Evolutionary conservation across 2,329 filamentous ascomycete genomes (phyloP), one percentile per base, ranked within the genome.

Genomic region (Colletotrichum camelliae): DNA sequence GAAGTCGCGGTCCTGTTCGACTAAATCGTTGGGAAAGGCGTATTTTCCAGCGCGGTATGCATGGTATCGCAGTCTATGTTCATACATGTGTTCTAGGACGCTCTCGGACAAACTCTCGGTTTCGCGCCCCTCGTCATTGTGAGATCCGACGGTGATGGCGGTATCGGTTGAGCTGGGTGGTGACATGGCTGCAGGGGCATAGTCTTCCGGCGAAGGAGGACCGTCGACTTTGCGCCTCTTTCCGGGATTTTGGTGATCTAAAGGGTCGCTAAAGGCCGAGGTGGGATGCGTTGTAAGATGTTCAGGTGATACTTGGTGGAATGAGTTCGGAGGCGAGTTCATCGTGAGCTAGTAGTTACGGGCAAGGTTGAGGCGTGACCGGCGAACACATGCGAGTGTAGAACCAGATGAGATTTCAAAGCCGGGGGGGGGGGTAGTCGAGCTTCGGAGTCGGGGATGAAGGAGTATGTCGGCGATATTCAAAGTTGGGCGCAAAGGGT

Each of bases 11-110:
- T 84, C 81, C 68, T 87, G 86, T 71, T 87, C 86, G 4, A 81
- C 81, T 66, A 86, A 84, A 76, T 87, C 86, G 70, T 87, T 87
- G 29, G 86, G 86, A 64, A 87, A 87, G 6, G 83, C 81, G 65
- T 87, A 87, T 78, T 85, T 81, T 12, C 86, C 85, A 6, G 84
- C 84, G 52, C 85, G 85, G 62, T 86, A 86, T 16, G 84, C 84
- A 72, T 86, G 85, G 67, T 86, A 86, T 1, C 85, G 80, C 29
- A 86, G 77, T 39, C 84, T 82, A 12, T 85, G 84, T 27, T 87
- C 86, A 71, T 86, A 81, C 69, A 86, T 84, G 69, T 87, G 85
- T 52, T 86, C 83, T 31, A 85, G 84, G 74, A 87, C 85, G 76
- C 86, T 87, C 7, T 86, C 84, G 7, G 85, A 86, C 61, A 87